phyloP scores from a whole-genome alignment of 2,329 filamentous ascomycete species.

The Aureobasidium sp. region DNA sequence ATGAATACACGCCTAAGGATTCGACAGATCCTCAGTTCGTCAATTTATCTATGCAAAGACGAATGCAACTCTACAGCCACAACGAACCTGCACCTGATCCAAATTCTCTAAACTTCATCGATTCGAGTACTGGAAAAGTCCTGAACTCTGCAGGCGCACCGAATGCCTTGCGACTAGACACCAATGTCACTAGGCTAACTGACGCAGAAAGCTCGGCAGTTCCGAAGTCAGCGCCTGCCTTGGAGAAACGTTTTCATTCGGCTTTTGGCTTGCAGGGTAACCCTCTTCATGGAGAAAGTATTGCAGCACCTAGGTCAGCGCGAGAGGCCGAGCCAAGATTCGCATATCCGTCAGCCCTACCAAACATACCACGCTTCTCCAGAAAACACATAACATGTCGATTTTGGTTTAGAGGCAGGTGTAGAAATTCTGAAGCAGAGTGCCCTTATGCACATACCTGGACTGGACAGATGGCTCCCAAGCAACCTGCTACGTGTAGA shows the following conservation, averaged over 20 bases:
- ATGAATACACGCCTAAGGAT: constrained; percentile 21
- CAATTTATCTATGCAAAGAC: constrained; percentile 21
- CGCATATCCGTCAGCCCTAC: neutral
- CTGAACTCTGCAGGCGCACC: neutral
- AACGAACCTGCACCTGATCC: constrained; percentile 26
- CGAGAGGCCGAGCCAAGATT: neutral
- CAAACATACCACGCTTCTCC: neutral
- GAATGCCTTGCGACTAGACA: neutral
- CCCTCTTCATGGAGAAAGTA: neutral
- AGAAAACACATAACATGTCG: constrained; percentile 19
- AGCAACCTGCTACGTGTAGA: neutral
- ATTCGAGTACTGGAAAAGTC: constrained; percentile 26
- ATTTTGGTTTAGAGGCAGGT: constrained; percentile 19
- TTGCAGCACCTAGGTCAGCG: neutral
- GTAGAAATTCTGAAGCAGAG: constrained; percentile 14
- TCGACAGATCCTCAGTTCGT: constrained; percentile 20
- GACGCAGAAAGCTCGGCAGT: neutral
- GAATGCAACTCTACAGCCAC: constrained; percentile 21
- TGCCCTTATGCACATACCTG: constrained; percentile 20
- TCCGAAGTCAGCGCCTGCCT: neutral
- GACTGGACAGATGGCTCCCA: neutral
- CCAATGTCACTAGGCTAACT: neutral
- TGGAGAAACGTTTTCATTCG: neutral
- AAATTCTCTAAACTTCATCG: constrained; percentile 23
- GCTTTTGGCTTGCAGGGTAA: neutral